phyloP scores from a whole-genome alignment of 768 basidiomycete genomes.

The Lactifluus pinguis region DNA sequence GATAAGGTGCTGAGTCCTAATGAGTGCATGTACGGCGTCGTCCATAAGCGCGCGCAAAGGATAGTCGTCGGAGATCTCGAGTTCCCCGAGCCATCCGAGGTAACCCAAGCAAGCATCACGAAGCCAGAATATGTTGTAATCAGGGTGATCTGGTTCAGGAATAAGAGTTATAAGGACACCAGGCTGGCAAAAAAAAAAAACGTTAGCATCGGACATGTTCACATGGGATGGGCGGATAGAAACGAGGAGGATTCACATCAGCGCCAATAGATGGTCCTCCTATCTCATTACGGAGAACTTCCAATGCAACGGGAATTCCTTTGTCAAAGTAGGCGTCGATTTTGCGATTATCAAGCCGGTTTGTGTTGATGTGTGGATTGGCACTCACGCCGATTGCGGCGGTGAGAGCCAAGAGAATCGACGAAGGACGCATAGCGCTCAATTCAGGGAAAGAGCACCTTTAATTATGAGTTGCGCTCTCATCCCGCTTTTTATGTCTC shows the following conservation, averaged over 20 bases:
- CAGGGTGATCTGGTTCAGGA: constrained; percentile 1
- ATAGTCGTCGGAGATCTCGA: neutral
- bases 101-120: constrained; percentile 7
- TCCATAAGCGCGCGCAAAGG: constrained; percentile 4
- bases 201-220: neutral
- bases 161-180: neutral
- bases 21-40: neutral
- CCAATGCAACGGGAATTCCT: neutral
- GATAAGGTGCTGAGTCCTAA: constrained; percentile 7
- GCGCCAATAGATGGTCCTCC: constrained; percentile 3
- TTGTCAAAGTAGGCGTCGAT: neutral
- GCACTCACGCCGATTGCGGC: neutral
- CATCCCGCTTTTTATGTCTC: neutral
- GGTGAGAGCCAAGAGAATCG: neutral
- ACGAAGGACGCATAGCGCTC: neutral
- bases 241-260: neutral
- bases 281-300: neutral
- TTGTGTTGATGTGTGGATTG: neutral
- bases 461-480: neutral
- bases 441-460: neutral
- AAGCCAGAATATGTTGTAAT: constrained; percentile 7
- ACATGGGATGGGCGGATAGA: too few species aligned
- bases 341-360: neutral
- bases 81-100: constrained; percentile 1
- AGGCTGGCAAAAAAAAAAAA: neutral